A percentile compares a stretch with the other conserved stretches of the same genome.
Conservation (phyloP, 2,329 filamentous ascomycete species). For the Aspergillus bombycis region DNA sequence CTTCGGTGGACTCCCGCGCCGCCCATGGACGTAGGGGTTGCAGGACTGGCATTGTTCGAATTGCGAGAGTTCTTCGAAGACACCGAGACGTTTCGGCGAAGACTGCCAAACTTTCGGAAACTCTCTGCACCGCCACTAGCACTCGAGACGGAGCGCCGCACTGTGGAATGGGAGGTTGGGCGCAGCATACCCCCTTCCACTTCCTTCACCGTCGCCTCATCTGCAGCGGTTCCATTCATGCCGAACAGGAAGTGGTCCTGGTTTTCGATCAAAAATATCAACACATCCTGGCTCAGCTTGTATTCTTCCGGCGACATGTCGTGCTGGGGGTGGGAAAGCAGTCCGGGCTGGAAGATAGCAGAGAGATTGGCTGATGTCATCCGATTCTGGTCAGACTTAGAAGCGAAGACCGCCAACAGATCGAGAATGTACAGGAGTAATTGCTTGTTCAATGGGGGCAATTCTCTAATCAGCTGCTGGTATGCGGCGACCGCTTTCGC, state of each 20-base stretch:
- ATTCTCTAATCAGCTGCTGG: conserved; percentile 86
- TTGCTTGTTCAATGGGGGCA: conserved; percentile 91
- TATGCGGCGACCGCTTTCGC: conserved; percentile 78
- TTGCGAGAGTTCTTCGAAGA: conserved; percentile 84
- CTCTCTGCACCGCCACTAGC: conserved; percentile 88
- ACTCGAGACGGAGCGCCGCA: conserved; percentile 80
- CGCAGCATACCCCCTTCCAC: conserved; percentile 67
- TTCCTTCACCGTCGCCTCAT: conserved; percentile 72
- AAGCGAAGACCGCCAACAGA: conserved; percentile 92
- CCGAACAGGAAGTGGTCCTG: conserved; percentile 98
- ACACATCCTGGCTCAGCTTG: conserved; percentile 89
- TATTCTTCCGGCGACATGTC: conserved; percentile 97
- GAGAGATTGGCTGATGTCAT: conserved; percentile 95
- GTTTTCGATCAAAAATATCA: conserved; percentile 97
- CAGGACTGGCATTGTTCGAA: conserved; percentile 72
- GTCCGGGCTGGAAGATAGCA: conserved; percentile 95
- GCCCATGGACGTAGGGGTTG: conserved; percentile 59
- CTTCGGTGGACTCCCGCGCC: conserved; percentile 69
- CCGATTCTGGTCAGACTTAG: conserved; percentile 93
- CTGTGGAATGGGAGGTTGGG: conserved; percentile 52
- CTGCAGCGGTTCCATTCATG: conserved; percentile 98
- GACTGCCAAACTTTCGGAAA: conserved; percentile 72
- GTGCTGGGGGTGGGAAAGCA: conserved; percentile 90
- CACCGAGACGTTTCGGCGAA: conserved; percentile 87
- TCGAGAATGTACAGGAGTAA: conserved; percentile 94